Evolutionary conservation across 345 rosid genomes (phyloP).

Genomic region (Excoecaria cochinchinensis): DNA sequence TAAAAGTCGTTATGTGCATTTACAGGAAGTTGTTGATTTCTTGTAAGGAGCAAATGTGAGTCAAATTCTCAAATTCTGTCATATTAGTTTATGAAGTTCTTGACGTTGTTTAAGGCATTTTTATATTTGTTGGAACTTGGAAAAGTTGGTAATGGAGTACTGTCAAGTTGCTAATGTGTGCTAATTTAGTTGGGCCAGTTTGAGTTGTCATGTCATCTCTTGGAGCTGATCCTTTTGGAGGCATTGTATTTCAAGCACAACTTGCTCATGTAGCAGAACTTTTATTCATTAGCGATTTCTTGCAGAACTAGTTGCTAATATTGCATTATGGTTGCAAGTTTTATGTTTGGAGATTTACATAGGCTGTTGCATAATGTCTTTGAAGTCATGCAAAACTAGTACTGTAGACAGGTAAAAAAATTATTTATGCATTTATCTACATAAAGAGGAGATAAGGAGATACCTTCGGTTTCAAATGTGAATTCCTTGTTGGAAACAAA

Average conservation of each 20-base stretch:
- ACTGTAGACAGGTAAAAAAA: neutral
- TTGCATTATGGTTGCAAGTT: neutral
- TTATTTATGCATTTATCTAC: neutral
- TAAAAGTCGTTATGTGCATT: constrained; percentile 25
- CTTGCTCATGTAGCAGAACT: neutral
- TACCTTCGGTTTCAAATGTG: neutral
- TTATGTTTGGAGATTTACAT: neutral
- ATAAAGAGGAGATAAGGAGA: neutral
- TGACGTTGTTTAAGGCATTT: neutral
- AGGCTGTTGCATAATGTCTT: neutral
- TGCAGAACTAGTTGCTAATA: neutral
- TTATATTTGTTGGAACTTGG: neutral
- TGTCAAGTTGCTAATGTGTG: constrained; percentile 1
- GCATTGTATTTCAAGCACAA: neutral
- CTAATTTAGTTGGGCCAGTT: neutral
- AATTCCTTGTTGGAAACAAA: neutral
- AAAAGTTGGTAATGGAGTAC: neutral
- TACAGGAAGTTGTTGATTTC: constrained; percentile 32
- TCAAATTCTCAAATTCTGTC: constrained; percentile 1
- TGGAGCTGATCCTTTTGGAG: too few species aligned
- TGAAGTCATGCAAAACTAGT: neutral
- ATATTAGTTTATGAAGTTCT: neutral
- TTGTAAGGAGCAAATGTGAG: constrained; percentile 35
- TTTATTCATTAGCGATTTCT: neutral
- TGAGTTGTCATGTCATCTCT: neutral